These are phyloP conservation scores for Lentinula edodes DNA, from an alignment of 768 basidiomycete genomes.

Conservation along the genomic window DNA sequence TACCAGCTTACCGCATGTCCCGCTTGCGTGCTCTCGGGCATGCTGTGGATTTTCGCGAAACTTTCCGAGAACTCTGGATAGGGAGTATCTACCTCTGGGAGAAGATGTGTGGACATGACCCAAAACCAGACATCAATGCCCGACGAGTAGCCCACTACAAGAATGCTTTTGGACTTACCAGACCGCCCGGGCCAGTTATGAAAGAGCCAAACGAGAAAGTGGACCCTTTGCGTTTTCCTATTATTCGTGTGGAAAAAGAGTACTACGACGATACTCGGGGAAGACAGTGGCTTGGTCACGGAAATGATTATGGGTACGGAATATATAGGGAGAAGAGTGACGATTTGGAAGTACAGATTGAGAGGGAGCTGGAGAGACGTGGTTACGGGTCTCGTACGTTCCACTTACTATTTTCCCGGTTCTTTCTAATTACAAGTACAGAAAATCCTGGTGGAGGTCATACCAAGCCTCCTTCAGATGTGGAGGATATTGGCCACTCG, in stretches of 20 bases:
- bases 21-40: slow-evolving; percentile 54
- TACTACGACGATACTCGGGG: slow-evolving; percentile 38
- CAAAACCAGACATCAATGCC: slow-evolving; percentile 38
- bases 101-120: slow-evolving; percentile 49
- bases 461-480: slow-evolving; percentile 12
- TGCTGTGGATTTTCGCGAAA: slow-evolving; percentile 67
- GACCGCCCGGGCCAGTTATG: slow-evolving; percentile 15
- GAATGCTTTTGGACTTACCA: slow-evolving; percentile 35
- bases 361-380: slow-evolving; percentile 43
- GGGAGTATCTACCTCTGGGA: slow-evolving; percentile 56
- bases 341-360: slow-evolving; percentile 45
- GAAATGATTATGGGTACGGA: slow-evolving; percentile 41
- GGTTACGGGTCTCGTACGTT: slow-evolving; percentile 37
- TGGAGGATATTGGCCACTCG: slow-evolving; percentile 15
- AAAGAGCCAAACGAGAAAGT: slow-evolving; percentile 1
- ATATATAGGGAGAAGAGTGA: slow-evolving; percentile 46
- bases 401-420: background rate
- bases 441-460: slow-evolving; percentile 18
- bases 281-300: slow-evolving; percentile 47
- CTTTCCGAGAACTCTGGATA: slow-evolving; percentile 53
- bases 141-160: slow-evolving; percentile 38
- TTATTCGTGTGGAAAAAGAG: slow-evolving; percentile 35
- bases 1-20: slow-evolving; percentile 37
- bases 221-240: slow-evolving; percentile 15
- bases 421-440: background rate